Percentiles rank a stretch among this genome's conserved stretches.
Conservation (phyloP, 2,329 filamentous ascomycete species). For the Alternaria brassicae region DNA sequence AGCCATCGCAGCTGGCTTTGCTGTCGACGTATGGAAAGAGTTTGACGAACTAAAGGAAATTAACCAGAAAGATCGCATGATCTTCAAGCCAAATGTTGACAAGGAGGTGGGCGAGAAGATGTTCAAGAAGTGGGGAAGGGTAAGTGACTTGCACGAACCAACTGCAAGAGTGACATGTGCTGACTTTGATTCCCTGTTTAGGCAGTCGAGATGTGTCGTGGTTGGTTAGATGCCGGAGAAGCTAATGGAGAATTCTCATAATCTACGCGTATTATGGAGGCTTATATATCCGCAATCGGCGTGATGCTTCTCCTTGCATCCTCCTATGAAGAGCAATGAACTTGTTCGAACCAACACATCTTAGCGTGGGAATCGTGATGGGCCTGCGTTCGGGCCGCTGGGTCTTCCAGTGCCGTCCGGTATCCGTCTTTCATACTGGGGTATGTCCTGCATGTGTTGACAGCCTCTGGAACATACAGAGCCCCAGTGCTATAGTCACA, state of each 20-base stretch:
- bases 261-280: constrained; percentile 32
- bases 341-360: background rate
- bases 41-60: constrained; percentile 77
- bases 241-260: constrained; percentile 43
- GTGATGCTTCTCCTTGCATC: constrained; percentile 19
- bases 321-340: constrained; percentile 1
- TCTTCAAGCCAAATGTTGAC: constrained; percentile 72
- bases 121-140: constrained; percentile 74
- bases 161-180: constrained; percentile 2
- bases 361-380: background rate
- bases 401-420: constrained; percentile 1
- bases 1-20: constrained; percentile 87
- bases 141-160: constrained; percentile 4
- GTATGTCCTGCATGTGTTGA: background rate
- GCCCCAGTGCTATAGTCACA: background rate
- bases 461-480: background rate
- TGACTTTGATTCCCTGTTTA: constrained; percentile 9
- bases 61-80: constrained; percentile 71
- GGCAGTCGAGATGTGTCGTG: constrained; percentile 79
- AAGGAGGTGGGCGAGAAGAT: constrained; percentile 65
- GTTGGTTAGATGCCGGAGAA: constrained; percentile 66
- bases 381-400: constrained; percentile 3
- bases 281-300: constrained; percentile 34
- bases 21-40: constrained; percentile 77
- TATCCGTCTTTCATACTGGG: background rate